Evolutionary conservation across 257 asterid genomes (phyloP), one percentile per base, ranked within the genome.

Genomic region (Ophiorrhiza pumila): DNA sequence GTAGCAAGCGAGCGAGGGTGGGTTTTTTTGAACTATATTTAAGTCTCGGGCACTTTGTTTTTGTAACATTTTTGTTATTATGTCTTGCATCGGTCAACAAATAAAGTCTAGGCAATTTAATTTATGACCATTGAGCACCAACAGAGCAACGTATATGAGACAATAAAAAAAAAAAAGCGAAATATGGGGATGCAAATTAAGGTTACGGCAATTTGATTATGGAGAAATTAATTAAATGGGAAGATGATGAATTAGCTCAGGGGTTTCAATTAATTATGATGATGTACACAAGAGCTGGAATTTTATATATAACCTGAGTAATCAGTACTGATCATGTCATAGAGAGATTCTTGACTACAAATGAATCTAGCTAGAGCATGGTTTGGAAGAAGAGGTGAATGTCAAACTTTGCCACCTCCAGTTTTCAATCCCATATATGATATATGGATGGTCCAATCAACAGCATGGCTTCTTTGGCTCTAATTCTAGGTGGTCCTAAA

Each of bases 371-470:
- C n/a, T n/a, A n/a, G n/a, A n/a, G n/a, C n/a, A n/a, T n/a, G n/a
- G n/a, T n/a, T n/a, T n/a, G n/a, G n/a, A n/a, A n/a, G 42, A 3
- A 37, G 20, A 46, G 52, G 4, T 11, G 74, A n/a, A n/a, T 70
- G 72, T 76, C 71, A 57, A 67, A 77, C 23, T 77, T 77, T 55
- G 80, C 75, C 78, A 55, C 71, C 66, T 57, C 61, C 45, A 22
- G 23, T 72, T 77, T 71, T 56, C 71, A 57, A 56, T 53, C 61
- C 25, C 62, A 2, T 11, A 31, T 59, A 59, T 27, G 57, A n/a
- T n/a, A n/a, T n/a, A n/a, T n/a, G n/a, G n/a, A 74, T 78, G 81
- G 81, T 78, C 81, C 81, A 78, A n/a, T 67, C 77, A 47, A 39
- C 78, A 17, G 81, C 78, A 73, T 68, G 81, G 75, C 65, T 78